These are phyloP conservation scores for Plasmodium gonderi DNA, from an alignment of 169 alveolate species.

Conservation along the genomic window DNA sequence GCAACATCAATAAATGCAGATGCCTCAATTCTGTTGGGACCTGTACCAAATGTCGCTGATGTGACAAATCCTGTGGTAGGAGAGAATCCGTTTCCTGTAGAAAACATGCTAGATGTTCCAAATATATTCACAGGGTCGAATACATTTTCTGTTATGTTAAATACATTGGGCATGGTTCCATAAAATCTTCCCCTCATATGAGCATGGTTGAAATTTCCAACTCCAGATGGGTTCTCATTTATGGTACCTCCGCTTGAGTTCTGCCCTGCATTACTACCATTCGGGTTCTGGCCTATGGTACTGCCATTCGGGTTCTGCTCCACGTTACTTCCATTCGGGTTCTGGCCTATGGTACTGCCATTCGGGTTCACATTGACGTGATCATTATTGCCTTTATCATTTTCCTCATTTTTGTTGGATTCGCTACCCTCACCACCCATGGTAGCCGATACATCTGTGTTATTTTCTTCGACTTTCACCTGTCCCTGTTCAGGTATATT, in stretches of 20 bases:
- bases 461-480: background rate
- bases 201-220: background rate
- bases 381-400: background rate
- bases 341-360: background rate
- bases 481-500: constrained; percentile 15
- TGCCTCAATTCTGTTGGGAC: background rate
- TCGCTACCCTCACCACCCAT: background rate
- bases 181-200: background rate
- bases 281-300: background rate
- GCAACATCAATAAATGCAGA: background rate
- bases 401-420: background rate
- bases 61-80: background rate
- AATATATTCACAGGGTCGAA: background rate
- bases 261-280: too few species aligned
- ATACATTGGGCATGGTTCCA: background rate
- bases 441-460: background rate
- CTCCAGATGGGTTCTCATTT: background rate
- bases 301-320: background rate
- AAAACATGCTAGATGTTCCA: background rate
- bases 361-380: background rate
- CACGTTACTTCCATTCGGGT: background rate
- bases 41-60: background rate
- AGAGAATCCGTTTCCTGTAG: background rate
- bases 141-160: background rate
- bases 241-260: background rate